Percentiles rank a stretch among this genome's conserved stretches.
Evolutionary conservation across 1,139 yeast genomes (phyloP).

Genomic region (Suhomyces terraborum): DNA sequence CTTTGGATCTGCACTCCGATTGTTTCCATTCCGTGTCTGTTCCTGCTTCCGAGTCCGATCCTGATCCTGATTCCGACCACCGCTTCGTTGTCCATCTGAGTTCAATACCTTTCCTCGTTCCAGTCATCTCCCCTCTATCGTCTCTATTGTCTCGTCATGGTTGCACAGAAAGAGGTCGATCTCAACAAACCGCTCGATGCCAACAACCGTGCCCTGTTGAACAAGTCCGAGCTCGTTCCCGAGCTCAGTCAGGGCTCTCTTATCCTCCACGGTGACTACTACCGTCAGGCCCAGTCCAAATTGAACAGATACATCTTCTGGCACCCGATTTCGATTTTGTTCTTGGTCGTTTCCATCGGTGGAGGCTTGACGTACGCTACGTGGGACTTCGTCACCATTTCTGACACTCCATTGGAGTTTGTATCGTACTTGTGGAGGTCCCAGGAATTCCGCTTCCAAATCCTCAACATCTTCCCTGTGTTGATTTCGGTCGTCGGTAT

Average conservation of each 20-base stretch:
- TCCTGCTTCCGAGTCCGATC: no score
- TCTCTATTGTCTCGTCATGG: constrained; percentile 18
- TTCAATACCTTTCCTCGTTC: no score
- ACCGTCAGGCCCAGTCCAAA: constrained; percentile 55
- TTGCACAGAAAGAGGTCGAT: constrained; percentile 47
- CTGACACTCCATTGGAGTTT: constrained; percentile 42
- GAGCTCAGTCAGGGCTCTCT: constrained; percentile 60
- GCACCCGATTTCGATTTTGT: constrained; percentile 44
- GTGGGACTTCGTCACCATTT: constrained; percentile 38
- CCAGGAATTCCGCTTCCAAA: constrained; percentile 29
- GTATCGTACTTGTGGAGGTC: constrained; percentile 23
- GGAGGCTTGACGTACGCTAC: constrained; percentile 29
- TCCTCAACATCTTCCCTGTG: constrained; percentile 33
- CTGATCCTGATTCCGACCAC: no score
- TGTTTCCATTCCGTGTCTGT: no score
- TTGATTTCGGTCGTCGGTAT: constrained; percentile 26
- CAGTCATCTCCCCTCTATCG: background rate
- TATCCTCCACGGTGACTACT: constrained; percentile 63
- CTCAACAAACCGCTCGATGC: constrained; percentile 56
- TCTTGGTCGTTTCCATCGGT: constrained; percentile 26
- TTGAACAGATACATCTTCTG: constrained; percentile 52
- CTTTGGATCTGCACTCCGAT: no score
- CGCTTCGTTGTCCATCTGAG: no score
- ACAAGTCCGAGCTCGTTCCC: constrained; percentile 50
- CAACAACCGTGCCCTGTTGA: constrained; percentile 52